Conservation (phyloP, 2,329 filamentous ascomycete genomes). For the Fusarium sp. region DNA sequence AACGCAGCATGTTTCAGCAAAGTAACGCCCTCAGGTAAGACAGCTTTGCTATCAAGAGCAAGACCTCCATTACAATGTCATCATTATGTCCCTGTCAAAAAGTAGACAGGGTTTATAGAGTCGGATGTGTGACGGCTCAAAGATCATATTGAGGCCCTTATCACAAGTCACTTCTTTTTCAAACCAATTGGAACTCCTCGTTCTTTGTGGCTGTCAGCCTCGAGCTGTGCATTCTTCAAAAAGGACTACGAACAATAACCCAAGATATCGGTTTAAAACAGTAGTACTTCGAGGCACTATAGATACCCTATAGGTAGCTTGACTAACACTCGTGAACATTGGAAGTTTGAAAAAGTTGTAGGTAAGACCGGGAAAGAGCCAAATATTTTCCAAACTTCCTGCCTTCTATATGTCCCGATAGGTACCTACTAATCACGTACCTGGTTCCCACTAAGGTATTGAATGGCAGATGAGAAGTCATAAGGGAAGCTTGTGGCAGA, state of each 20-base stretch:
- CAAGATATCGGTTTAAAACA: background rate
- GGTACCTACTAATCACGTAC: no score
- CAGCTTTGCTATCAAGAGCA: background rate
- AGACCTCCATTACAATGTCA: background rate
- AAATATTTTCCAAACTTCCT: background rate
- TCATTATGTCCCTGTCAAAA: background rate
- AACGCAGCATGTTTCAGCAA: background rate
- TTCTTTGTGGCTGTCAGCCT: background rate
- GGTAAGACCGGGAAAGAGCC: background rate
- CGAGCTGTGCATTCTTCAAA: background rate
- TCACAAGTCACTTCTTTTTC: background rate
- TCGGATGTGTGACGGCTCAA: background rate
- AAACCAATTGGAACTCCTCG: background rate
- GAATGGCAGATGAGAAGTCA: no score
- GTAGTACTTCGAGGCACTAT: background rate
- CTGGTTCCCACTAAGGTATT: no score
- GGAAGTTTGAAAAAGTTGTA: background rate
- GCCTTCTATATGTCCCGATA: background rate
- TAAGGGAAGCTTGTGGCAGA: no score
- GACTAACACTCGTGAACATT: background rate
- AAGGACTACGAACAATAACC: background rate
- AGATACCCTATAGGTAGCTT: background rate
- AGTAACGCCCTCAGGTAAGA: background rate
- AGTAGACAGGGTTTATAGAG: background rate
- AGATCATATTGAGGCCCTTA: background rate